Evolutionary conservation across 176 grass and related monocot species (phyloP).

Genomic region (maize (Zea mays)): DNA sequence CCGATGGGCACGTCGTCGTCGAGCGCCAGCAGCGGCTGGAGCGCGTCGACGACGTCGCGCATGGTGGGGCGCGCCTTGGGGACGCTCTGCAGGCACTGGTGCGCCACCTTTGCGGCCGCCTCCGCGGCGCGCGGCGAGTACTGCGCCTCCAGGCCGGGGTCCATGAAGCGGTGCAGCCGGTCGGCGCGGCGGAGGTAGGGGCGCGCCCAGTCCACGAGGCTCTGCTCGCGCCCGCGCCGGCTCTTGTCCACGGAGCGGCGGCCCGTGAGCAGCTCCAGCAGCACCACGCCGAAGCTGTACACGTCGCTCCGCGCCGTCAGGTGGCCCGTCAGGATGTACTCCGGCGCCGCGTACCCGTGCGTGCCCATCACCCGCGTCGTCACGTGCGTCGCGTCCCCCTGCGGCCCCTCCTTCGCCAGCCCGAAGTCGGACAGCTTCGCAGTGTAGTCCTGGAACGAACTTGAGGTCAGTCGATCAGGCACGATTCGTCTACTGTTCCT

Average conservation of each 20-base stretch:
- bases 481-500: background rate
- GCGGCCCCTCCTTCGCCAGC: constrained; percentile 70
- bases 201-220: constrained; percentile 84
- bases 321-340: constrained; percentile 96
- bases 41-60: constrained; percentile 69
- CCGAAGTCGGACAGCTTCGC: constrained; percentile 96
- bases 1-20: constrained; percentile 67
- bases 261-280: constrained; percentile 77
- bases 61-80: constrained; percentile 65
- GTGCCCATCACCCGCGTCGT: constrained; percentile 93
- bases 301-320: constrained; percentile 78
- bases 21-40: constrained; percentile 73
- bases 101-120: constrained; percentile 60
- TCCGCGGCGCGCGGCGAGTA: constrained; percentile 66
- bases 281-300: constrained; percentile 77
- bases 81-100: constrained; percentile 67
- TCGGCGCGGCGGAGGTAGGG: constrained; percentile 72
- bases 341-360: constrained; percentile 88
- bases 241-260: constrained; percentile 64
- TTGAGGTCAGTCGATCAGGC: background rate
- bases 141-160: constrained; percentile 54
- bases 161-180: constrained; percentile 73
- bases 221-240: constrained; percentile 59
- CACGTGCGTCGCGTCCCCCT: constrained; percentile 72
- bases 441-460: constrained; percentile 64